Evolutionary conservation across 2,329 filamentous ascomycete genomes (phyloP).

Genomic region (Fusarium papillatum): DNA sequence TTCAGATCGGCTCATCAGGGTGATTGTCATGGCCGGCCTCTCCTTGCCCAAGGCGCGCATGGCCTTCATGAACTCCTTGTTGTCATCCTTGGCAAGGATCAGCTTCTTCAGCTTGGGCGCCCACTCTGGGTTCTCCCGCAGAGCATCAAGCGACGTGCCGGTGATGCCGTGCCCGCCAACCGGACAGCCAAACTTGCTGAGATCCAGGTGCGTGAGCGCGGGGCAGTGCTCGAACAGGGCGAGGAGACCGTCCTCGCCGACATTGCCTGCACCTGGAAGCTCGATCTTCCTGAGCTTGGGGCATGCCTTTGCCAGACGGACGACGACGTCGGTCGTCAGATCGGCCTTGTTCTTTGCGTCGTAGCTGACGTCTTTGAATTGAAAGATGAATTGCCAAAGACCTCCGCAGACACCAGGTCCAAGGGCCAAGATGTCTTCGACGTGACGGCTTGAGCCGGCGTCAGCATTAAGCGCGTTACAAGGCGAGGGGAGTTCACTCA

Average conservation of each 20-base stretch:
- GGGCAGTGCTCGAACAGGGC: neutral
- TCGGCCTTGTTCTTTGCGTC: conserved; percentile 6
- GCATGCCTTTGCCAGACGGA: conserved; percentile 16
- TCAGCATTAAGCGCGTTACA: neutral
- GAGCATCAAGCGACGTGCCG: conserved; percentile 3
- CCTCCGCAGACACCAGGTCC: conserved; percentile 9
- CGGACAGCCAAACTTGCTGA: neutral
- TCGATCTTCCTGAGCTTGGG: conserved; percentile 17
- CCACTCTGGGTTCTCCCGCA: conserved; percentile 18
- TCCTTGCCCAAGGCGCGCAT: conserved; percentile 22
- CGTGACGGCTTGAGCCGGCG: conserved; percentile 14
- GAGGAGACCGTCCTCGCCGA: neutral
- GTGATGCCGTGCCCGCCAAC: neutral
- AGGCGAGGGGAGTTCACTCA: neutral
- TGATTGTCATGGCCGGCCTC: conserved; percentile 11
- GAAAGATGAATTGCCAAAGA: conserved; percentile 13
- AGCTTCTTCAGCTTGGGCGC: conserved; percentile 21
- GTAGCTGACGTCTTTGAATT: conserved; percentile 21
- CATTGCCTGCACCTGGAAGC: conserved; percentile 4
- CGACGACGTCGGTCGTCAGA: conserved; percentile 13
- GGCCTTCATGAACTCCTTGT: conserved; percentile 27
- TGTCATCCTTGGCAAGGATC: neutral
- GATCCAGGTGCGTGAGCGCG: neutral
- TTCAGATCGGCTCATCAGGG: neutral
- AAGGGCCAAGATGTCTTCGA: conserved; percentile 24